These are phyloP conservation scores for Lenwebbia sp. DNA, from an alignment of 345 rosid genomes.

Conservation along the genomic window DNA sequence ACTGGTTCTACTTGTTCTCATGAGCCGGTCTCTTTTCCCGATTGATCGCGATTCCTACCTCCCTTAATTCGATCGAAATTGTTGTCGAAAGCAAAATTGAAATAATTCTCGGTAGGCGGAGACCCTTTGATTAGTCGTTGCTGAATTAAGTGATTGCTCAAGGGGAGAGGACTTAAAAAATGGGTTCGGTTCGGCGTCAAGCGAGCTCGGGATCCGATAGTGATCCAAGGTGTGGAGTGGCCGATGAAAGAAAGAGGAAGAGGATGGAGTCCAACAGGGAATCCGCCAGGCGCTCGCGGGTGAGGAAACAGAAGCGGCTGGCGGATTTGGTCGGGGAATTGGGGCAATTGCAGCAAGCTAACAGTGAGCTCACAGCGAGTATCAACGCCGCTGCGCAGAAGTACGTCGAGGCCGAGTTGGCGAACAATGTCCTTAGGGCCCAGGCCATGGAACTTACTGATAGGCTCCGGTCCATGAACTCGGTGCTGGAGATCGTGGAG, in stretches of 20 bases:
- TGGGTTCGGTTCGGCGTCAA: slow-evolving; percentile 33
- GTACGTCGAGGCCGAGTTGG: slow-evolving; percentile 35
- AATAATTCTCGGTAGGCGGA: background rate
- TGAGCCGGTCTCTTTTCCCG: slow-evolving; percentile 11
- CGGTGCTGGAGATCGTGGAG: slow-evolving; percentile 28
- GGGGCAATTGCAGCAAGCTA: slow-evolving; percentile 39
- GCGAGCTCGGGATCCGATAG: slow-evolving; percentile 55
- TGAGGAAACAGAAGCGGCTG: slow-evolving; percentile 67
- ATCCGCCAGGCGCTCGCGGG: slow-evolving; percentile 76
- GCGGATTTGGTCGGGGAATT: slow-evolving; percentile 46
- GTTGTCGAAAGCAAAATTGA: background rate
- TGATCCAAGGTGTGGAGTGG: slow-evolving; percentile 25
- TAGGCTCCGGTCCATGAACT: slow-evolving; percentile 35
- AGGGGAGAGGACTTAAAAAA: background rate
- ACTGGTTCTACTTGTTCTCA: slow-evolving; percentile 88
- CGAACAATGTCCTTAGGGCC: slow-evolving; percentile 58
- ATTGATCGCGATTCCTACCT: background rate
- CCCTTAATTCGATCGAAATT: background rate
- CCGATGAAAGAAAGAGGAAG: slow-evolving; percentile 80
- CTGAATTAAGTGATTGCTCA: background rate
- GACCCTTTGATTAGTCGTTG: background rate
- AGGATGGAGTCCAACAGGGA: slow-evolving; percentile 83
- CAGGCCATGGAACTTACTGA: slow-evolving; percentile 57
- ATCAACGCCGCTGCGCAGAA: slow-evolving; percentile 19
- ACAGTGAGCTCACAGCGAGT: slow-evolving; percentile 11